Evolutionary conservation across 2,329 filamentous ascomycete genomes (phyloP).

Genomic region (Balansia obtecta): DNA sequence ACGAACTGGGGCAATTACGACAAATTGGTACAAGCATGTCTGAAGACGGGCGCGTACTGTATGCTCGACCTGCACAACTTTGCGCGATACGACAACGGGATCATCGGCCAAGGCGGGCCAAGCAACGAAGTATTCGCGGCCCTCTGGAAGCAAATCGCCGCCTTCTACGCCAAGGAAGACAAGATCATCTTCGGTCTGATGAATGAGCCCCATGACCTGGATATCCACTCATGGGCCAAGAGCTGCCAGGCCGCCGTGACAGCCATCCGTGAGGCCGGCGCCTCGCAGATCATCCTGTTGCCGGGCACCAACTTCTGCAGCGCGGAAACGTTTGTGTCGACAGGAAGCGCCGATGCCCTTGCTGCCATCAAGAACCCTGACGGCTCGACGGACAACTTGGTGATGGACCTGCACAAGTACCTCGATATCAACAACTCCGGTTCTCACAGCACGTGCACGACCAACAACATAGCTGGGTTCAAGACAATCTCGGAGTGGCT

Average conservation of each 20-base stretch:
- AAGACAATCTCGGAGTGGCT: conserved; percentile 33
- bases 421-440: conserved; percentile 46
- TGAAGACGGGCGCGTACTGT: conserved; percentile 43
- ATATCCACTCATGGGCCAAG: conserved; percentile 43
- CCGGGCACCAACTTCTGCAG: conserved; percentile 48
- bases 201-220: conserved; percentile 55
- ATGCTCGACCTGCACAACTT: conserved; percentile 49
- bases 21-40: conserved; percentile 41
- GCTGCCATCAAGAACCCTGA: conserved; percentile 45
- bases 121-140: conserved; percentile 43
- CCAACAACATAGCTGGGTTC: conserved; percentile 39
- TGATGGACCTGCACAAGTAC: conserved; percentile 50
- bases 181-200: conserved; percentile 51
- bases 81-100: conserved; percentile 46
- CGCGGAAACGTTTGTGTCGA: conserved; percentile 34
- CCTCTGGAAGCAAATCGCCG: conserved; percentile 46
- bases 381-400: conserved; percentile 40
- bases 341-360: conserved; percentile 38
- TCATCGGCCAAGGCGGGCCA: conserved; percentile 55
- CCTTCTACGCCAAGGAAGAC: conserved; percentile 41
- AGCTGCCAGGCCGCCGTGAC: conserved; percentile 51
- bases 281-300: conserved; percentile 47
- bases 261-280: conserved; percentile 52
- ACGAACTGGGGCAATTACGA: conserved; percentile 40
- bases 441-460: conserved; percentile 37